Percentiles rank a stretch among this genome's conserved stretches.
These are phyloP conservation scores for Henckelia pumila DNA, from an alignment of 257 asterid species.

Conservation along the genomic window DNA sequence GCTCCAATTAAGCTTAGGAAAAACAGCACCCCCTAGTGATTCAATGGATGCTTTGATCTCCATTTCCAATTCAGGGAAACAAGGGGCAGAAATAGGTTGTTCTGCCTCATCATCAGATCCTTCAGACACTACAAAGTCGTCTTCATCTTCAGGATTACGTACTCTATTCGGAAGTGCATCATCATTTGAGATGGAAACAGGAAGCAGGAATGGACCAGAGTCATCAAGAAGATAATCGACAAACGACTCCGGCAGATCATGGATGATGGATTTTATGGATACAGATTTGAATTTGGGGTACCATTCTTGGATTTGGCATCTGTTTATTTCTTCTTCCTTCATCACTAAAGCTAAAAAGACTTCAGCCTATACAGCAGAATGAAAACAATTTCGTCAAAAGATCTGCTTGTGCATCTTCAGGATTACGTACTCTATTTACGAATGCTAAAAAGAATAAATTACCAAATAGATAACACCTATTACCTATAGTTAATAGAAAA, in stretches of 20 bases:
- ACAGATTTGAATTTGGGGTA: constrained; percentile 67
- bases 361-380: constrained; percentile 5
- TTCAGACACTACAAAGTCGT: constrained; percentile 49
- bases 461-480: no score
- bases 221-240: constrained; percentile 61
- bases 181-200: constrained; percentile 50
- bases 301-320: constrained; percentile 96
- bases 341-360: constrained; percentile 29
- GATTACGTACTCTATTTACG: no score
- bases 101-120: constrained; percentile 80
- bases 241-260: constrained; percentile 74
- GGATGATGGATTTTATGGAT: constrained; percentile 62
- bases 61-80: constrained; percentile 73
- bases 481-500: no score
- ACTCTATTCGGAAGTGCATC: constrained; percentile 83
- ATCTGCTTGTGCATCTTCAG: background rate
- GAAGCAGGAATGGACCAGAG: constrained; percentile 78
- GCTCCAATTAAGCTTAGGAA: constrained; percentile 94
- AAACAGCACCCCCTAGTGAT: constrained; percentile 76
- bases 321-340: constrained; percentile 70
- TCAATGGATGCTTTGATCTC: constrained; percentile 56
- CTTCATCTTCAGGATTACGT: constrained; percentile 72
- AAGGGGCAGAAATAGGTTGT: constrained; percentile 49
- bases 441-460: no score
- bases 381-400: background rate